Evolutionary conservation across 331 rosid genomes (phyloP), one percentile per base, ranked within the genome.

Genomic region (Prunus yedoensis): DNA sequence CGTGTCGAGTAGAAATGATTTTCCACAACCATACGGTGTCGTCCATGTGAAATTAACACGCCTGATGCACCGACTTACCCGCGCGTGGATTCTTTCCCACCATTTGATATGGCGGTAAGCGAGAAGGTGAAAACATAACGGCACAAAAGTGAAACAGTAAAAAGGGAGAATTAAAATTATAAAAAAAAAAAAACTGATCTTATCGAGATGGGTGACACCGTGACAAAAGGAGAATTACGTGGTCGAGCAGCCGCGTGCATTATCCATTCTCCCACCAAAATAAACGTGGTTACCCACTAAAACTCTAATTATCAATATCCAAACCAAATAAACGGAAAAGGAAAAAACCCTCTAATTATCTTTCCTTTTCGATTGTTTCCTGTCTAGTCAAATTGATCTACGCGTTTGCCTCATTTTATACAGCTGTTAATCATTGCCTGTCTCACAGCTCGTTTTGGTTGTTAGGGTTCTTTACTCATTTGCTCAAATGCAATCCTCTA

Each of bases 231-330:
- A 15, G 35, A 53, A 49, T 56, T 45, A 75, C 85, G 85, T 75
- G 89, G 87, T 83, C 90, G 81, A 78, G 80, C 80, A 41, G 88
- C 90, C 86, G 86, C 88, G 72, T 73, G 79, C 81, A 57, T 61
- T 71, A 57, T 49, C 35, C 51, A 13, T 54, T 73, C 62, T 74
- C 83, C 49, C 70, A 38, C 35, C 57, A 64, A 23, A 10, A 27
- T n/a, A n/a, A 74, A 74, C 7, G 41, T 61, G 71, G 50, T 38
- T 70, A 43, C 75, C 66, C 72, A 51, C 64, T 50, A 4, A 9
- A 38, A 32, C 25, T 0, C 35, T 54, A 18, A 70, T 70, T 53
- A 32, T 61, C 15, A 10, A 8, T 14, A 20, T 52, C 5, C 2
- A 57, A 57, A 57, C 3, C 15, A 53, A 53, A 53, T 13, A 53